phyloP scores from a whole-genome alignment of 257 asterid genomes.

The Solanum peruvianum region DNA sequence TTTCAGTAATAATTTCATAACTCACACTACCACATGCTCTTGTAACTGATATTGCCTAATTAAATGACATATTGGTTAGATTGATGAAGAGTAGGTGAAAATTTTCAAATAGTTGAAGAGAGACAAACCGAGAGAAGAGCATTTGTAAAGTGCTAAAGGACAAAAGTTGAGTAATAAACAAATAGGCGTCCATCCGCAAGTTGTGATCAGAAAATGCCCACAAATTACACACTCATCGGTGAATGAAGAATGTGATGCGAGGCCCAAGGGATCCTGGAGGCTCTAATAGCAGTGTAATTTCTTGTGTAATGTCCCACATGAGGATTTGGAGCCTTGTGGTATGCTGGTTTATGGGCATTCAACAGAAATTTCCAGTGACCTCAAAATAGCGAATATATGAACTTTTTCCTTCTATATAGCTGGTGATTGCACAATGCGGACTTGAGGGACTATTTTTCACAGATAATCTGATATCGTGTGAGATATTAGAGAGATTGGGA shows the following conservation, averaged over 20 bases:
- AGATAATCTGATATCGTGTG: not conserved
- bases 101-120: not conserved
- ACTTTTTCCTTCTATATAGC: not conserved
- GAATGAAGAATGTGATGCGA: not conserved
- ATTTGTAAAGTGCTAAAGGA: not conserved
- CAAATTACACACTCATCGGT: not conserved
- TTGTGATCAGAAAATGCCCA: not conserved
- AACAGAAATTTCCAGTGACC: not conserved
- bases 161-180: not conserved
- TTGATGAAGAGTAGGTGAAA: not conserved
- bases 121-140: not conserved
- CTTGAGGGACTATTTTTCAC: not conserved
- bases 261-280: not conserved
- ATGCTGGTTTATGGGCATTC: not conserved
- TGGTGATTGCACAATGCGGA: not conserved
- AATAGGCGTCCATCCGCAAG: not conserved
- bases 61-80: not conserved
- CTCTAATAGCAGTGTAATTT: not conserved
- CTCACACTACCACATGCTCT: not conserved
- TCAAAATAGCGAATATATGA: not conserved
- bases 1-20: not conserved
- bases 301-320: not conserved
- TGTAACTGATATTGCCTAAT: not conserved
- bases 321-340: not conserved
- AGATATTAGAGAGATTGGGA: not conserved